phyloP scores from a whole-genome alignment of 2,329 filamentous ascomycete genomes.

The Trichoderma sp. region DNA sequence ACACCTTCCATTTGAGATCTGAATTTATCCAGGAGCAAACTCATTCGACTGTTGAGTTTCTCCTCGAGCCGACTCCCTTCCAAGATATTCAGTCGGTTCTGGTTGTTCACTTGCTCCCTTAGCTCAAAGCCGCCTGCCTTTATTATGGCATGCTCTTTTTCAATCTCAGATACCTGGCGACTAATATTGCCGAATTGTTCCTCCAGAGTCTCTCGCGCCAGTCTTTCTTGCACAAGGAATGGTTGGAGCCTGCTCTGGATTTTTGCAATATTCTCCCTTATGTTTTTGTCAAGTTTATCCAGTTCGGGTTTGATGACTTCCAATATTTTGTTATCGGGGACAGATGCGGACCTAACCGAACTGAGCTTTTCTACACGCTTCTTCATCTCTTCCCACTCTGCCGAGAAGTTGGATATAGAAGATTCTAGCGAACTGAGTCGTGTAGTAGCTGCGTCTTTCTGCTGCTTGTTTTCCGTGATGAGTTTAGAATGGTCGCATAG shows the following conservation, averaged over 20 bases:
- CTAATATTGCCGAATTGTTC: slow-evolving; percentile 15
- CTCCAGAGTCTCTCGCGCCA: slow-evolving; percentile 19
- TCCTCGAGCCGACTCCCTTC: slow-evolving; percentile 34
- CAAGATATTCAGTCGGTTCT: slow-evolving; percentile 17
- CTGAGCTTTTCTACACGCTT: not conserved
- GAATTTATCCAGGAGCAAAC: not conserved
- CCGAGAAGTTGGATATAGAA: not conserved
- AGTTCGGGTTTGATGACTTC: not conserved
- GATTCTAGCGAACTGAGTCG: not conserved
- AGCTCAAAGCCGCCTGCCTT: not conserved
- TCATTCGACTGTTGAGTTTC: not conserved
- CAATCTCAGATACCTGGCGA: slow-evolving; percentile 3
- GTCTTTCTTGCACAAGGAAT: slow-evolving; percentile 27
- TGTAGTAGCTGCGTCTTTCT: not conserved
- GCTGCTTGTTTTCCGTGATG: not conserved
- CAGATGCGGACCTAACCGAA: not conserved
- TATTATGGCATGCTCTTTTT: slow-evolving; percentile 1
- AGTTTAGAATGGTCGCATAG: not conserved
- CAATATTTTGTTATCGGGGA: not conserved
- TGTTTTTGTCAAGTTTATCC: not conserved
- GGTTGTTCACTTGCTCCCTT: slow-evolving; percentile 27
- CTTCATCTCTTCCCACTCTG: not conserved
- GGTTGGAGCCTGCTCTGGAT: slow-evolving; percentile 16
- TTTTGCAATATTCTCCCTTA: not conserved
- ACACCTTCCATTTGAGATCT: not conserved